Base-by-base conservation (phyloP, 108 stramenopile species). In the Seminavis robusta region DNA sequence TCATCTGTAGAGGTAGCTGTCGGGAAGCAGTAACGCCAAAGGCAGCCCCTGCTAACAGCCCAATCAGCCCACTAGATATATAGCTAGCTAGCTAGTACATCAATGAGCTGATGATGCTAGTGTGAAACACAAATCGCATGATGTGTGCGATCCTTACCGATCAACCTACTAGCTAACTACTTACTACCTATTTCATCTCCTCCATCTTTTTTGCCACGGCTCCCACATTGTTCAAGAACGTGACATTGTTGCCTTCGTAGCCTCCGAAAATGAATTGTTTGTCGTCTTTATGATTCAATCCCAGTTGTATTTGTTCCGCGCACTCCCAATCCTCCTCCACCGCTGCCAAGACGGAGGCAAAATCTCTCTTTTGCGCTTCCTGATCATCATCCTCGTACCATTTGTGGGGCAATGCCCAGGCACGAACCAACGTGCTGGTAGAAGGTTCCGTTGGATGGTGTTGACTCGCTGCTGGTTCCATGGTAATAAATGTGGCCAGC, bases 281-380 rank as follows among this genome's bases (percentile, higher is more conserved):
- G 9, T 55, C 9, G 38, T 5, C 13, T n/a, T n/a, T n/a, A n/a
- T n/a, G n/a, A 13, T 37, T 55, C 41, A 55, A 43, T 8, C 54
- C 54, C 23, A 15, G 5, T 24, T 55, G 54, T 25, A 55, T 55
- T 7, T 38, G 7, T 43, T 55, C 54, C 5, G 54, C 42, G n/a
- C 54, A 55, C 42, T 55, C 36, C 54, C 54, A 55, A n/a, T 55
- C 54, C n/a, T 55, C 54, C 38, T 55, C 54, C 15, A 55, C 38
- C 24, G 34, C 54, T 6, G 15, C 4, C 7, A 55, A 6, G 6
- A 55, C 36, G 27, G 34, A 38, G 7, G 34, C 54, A 20, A 55
- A 39, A 55, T 55, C 54, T 13, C 54, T 32, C n/a, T 55, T 15
- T 21, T 55, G 54, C 36, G 15, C 15, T 5, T 5, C 20, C 36